Evolutionary conservation across 192 early-diverging fungal species (phyloP).

Genomic region (Entomortierella chlamydospora): DNA sequence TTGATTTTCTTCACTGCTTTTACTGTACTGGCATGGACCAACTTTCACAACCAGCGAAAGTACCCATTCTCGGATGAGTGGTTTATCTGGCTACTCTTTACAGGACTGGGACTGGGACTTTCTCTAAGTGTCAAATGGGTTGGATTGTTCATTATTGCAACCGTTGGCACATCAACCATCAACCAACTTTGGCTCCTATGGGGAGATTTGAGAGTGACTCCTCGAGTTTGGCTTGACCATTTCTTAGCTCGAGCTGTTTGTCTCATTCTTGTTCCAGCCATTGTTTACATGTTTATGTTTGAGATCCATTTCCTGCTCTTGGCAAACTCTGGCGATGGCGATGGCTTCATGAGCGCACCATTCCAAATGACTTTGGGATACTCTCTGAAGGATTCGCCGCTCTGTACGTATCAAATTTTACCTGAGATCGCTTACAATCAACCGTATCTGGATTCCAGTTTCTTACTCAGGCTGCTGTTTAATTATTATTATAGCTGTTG

Average conservation of each 20-base stretch:
- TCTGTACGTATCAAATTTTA: slow-evolving; percentile 8
- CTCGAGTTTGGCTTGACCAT: slow-evolving; percentile 66
- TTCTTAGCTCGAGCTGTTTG: slow-evolving; percentile 88
- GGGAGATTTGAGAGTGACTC: slow-evolving; percentile 72
- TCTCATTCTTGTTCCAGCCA: slow-evolving; percentile 83
- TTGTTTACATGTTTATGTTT: slow-evolving; percentile 88
- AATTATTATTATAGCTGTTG: slow-evolving; percentile 62
- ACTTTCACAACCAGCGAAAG: slow-evolving; percentile 80
- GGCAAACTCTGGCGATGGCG: slow-evolving; percentile 82
- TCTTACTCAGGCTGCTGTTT: neutral
- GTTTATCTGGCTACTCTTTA: slow-evolving; percentile 89
- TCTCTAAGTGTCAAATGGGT: slow-evolving; percentile 93
- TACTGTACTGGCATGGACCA: slow-evolving; percentile 85
- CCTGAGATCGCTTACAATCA: too few species aligned
- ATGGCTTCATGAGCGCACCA: slow-evolving; percentile 89
- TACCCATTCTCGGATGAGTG: slow-evolving; percentile 81
- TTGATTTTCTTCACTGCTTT: slow-evolving; percentile 89
- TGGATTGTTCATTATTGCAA: slow-evolving; percentile 89
- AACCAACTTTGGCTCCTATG: slow-evolving; percentile 90
- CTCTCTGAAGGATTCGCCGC: slow-evolving; percentile 57
- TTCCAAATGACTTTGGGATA: slow-evolving; percentile 91
- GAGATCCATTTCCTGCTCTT: slow-evolving; percentile 90
- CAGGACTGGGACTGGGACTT: slow-evolving; percentile 83
- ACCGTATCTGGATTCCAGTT: too few species aligned
- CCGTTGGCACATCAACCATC: slow-evolving; percentile 86